Evolutionary conservation across 2,329 filamentous ascomycete species (phyloP).

Genomic region (Triangularia setosa): DNA sequence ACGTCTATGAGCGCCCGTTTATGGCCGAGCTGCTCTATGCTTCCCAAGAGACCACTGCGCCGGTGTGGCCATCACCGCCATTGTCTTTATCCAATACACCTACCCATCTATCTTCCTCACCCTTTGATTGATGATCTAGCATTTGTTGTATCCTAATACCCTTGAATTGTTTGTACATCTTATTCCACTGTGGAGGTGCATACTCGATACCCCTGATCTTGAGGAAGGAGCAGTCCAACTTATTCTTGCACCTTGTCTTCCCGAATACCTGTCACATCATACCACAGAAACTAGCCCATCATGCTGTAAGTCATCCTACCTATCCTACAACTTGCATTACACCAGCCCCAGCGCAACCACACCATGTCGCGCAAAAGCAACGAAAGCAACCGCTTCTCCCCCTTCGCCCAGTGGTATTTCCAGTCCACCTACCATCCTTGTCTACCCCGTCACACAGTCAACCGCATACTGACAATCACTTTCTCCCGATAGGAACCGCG

Average conservation of each 20-base stretch:
- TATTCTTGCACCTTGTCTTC: neutral
- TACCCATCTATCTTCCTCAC: neutral
- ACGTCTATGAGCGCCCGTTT: neutral
- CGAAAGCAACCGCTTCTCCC: constrained; percentile 21
- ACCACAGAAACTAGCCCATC: neutral
- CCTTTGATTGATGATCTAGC: neutral
- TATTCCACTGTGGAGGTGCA: too few relatives aligned
- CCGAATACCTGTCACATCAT: neutral
- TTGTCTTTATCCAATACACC: neutral
- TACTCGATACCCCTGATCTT: too few relatives aligned
- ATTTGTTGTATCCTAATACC: neutral
- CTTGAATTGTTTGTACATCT: neutral
- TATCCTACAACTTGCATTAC: neutral
- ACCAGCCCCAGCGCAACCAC: neutral
- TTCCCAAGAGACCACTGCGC: neutral
- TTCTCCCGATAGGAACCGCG: constrained; percentile 59
- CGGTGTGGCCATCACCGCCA: neutral
- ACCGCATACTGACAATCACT: constrained; percentile 8
- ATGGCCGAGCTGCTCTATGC: neutral
- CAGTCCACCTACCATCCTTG: neutral
- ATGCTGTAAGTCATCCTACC: constrained; percentile 24
- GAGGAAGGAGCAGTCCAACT: neutral
- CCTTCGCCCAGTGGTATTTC: constrained; percentile 22
- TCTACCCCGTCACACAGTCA: neutral
- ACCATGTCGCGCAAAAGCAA: constrained; percentile 25